These are phyloP conservation scores for Amanita inopinata DNA, from an alignment of 768 basidiomycete species.

Conservation along the genomic window DNA sequence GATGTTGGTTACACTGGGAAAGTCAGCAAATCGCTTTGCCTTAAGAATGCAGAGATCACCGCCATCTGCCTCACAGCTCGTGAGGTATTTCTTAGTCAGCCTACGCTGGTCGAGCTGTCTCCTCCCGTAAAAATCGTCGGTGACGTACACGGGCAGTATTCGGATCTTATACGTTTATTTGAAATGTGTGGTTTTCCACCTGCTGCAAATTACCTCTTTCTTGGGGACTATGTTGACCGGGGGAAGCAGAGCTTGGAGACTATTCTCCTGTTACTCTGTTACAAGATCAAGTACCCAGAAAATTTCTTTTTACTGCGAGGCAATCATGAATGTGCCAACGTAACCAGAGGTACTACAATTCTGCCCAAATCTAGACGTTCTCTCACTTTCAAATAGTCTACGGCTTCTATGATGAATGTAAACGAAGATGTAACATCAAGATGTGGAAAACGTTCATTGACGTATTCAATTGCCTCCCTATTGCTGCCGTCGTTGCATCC, in stretches of 20 bases:
- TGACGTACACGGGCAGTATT: conserved; percentile 98
- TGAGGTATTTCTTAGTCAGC: conserved; percentile 93
- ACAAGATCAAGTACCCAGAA: conserved; percentile 99
- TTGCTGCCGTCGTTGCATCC: conserved; percentile 95
- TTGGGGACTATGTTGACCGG: conserved; percentile 98
- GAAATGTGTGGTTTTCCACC: conserved; percentile 99
- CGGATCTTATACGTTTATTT: conserved; percentile 94
- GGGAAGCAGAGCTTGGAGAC: conserved; percentile 99
- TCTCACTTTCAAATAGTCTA: too few species aligned
- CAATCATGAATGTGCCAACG: conserved; percentile 99
- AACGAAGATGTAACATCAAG: conserved; percentile 98
- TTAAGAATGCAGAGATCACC: conserved; percentile 95
- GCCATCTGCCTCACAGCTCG: conserved; percentile 92
- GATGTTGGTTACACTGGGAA: conserved; percentile 98
- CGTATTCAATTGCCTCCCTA: conserved; percentile 98
- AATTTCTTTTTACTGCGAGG: conserved; percentile 98
- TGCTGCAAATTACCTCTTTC: conserved; percentile 93
- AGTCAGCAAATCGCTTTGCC: conserved; percentile 88
- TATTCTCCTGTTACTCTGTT: conserved; percentile 91
- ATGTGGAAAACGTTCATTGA: conserved; percentile 99
- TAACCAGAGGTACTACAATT: conserved; percentile 71
- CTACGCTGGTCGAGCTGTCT: conserved; percentile 92
- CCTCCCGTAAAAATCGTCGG: conserved; percentile 99
- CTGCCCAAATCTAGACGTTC: conserved; percentile 9
- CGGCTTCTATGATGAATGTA: conserved; percentile 99